A percentile compares a stretch with the other conserved stretches of the same genome.
Evolutionary conservation across 78 protist genomes (phyloP).

Genomic region (Dictyostelium citrinum): DNA sequence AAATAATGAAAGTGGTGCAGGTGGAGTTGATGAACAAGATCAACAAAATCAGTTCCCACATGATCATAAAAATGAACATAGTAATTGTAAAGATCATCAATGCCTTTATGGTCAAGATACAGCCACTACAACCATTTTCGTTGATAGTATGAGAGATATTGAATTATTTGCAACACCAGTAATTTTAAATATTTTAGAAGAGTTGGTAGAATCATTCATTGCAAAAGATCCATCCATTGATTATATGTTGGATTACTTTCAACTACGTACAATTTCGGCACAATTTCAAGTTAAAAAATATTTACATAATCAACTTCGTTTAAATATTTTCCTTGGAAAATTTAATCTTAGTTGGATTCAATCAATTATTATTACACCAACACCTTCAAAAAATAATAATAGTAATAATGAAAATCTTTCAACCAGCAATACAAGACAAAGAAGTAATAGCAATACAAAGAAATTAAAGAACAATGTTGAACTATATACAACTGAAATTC

Average conservation of each 20-base stretch:
- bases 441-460: neutral
- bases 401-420: neutral
- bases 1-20: neutral
- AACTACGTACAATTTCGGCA: constrained; percentile 23
- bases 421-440: neutral
- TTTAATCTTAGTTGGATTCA: constrained; percentile 63
- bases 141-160: constrained; percentile 59
- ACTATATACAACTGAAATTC: constrained; percentile 27
- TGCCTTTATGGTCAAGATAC: constrained; percentile 15
- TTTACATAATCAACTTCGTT: constrained; percentile 43
- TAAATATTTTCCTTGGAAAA: constrained; percentile 43
- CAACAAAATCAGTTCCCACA: neutral
- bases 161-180: constrained; percentile 76
- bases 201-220: constrained; percentile 68
- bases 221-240: constrained; percentile 77
- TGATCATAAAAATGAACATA: neutral
- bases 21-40: neutral
- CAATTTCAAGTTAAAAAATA: constrained; percentile 57
- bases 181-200: constrained; percentile 57
- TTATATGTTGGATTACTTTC: constrained; percentile 70
- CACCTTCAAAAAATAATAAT: neutral
- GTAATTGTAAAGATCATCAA: neutral
- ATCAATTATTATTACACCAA: constrained; percentile 8
- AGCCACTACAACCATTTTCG: constrained; percentile 25
- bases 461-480: neutral